Conservation (phyloP, 495 filamentous ascomycete genomes). For the Daldinia loculata region DNA sequence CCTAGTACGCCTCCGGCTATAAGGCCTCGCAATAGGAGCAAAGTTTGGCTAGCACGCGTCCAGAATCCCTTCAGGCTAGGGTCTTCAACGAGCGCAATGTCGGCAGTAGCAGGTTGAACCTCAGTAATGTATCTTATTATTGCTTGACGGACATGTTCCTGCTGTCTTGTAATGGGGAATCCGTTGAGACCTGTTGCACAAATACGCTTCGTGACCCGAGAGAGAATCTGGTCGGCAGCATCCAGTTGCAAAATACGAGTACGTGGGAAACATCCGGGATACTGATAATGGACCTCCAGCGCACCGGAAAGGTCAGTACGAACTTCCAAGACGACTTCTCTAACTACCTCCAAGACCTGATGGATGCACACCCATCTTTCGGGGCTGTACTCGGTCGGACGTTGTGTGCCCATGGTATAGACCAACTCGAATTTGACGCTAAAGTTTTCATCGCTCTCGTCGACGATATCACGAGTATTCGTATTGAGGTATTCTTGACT, state of each 20-base stretch:
- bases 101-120: conserved; percentile 35
- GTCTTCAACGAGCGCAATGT: conserved; percentile 51
- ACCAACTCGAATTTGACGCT: conserved; percentile 68
- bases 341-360: conserved; percentile 59
- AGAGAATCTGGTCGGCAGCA: conserved; percentile 47
- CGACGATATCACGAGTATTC: conserved; percentile 63
- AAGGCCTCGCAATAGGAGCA: conserved; percentile 69
- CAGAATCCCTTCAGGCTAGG: conserved; percentile 43
- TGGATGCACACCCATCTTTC: conserved; percentile 70
- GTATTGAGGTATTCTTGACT: conserved; percentile 55
- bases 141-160: conserved; percentile 45
- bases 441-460: conserved; percentile 74
- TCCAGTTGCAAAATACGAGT: conserved; percentile 54
- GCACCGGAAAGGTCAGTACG: conserved; percentile 42
- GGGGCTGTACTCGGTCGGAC: conserved; percentile 63
- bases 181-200: conserved; percentile 52
- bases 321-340: conserved; percentile 38
- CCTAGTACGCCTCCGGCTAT: conserved; percentile 64
- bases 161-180: conserved; percentile 55
- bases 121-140: conserved; percentile 57
- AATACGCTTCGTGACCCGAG: conserved; percentile 45
- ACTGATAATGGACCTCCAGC: conserved; percentile 49
- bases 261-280: conserved; percentile 52
- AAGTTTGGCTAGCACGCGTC: conserved; percentile 46
- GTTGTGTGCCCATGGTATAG: conserved; percentile 71